Evolutionary conservation across 2,329 filamentous ascomycete species (phyloP), one percentile per base, ranked within the genome.

Genomic region (Monilinia fructigena): DNA sequence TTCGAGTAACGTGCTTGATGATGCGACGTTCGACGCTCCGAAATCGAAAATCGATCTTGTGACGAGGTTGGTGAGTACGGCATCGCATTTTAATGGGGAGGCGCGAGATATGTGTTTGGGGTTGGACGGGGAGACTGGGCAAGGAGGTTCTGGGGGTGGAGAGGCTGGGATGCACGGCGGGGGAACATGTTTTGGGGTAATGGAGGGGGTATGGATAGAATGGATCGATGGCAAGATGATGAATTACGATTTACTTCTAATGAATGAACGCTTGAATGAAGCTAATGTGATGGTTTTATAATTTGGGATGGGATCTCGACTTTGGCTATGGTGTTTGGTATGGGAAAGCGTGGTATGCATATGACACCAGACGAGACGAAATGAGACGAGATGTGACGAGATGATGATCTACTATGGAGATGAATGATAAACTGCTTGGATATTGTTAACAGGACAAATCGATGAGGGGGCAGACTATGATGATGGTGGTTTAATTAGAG

Each of bases 1-100:
- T 67, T 88, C 89, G 71, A 88, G 88, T 54, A 88, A 89, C 31
- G 80, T 96, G 23, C 80, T 91, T 2, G 81, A 85, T 6, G 93
- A 97, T 74, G 82, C 87, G 12, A 85, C 89, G 0, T 94, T 97
- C 75, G 83, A 87, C 61, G 84, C 87, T 48, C 86, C 89, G 3
- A 81, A 82, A 38, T 87, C 83, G n/a, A 89, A 88, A 70, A 81
- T 81, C 0, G 89, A 93, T 70, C 82, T 97, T 26, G 83, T 89
- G 28, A 86, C 84, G 0, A 82, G 90, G 53, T 79, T 97, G 2
- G 87, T 71, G 61, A 72, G 70, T 4, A 66, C 60, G 23, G 70
- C 68, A 40, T 67, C 67, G 4, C 26, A 53, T 16, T 58, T 47
- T 40, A 65, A 23, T n/a, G 26, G 65, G 55, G 23, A 67, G 16